phyloP scores from a whole-genome alignment of 805 yeast species.

The Saccharomyces jurei region DNA sequence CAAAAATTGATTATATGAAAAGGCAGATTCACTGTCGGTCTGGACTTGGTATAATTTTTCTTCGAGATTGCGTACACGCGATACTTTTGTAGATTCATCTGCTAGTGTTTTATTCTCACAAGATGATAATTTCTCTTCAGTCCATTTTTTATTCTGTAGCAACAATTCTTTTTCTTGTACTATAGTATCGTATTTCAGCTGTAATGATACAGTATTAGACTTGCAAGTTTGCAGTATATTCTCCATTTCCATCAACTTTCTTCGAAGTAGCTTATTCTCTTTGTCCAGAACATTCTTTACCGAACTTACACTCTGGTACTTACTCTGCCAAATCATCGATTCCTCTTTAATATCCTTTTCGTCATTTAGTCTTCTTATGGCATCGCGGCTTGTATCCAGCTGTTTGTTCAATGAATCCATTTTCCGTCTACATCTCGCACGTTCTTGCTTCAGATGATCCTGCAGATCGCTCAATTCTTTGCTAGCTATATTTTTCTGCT shows the following conservation, averaged over 20 bases:
- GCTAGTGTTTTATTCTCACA: slow-evolving; percentile 6
- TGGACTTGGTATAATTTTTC: not conserved
- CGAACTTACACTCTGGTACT: not conserved
- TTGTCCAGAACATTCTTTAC: not conserved
- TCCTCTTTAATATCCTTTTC: not conserved
- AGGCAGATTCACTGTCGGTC: slow-evolving; percentile 1
- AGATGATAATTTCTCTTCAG: slow-evolving; percentile 8
- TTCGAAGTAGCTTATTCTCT: slow-evolving; percentile 34
- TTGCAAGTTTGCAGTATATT: slow-evolving; percentile 29
- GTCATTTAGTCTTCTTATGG: not conserved
- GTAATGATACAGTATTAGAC: slow-evolving; percentile 23
- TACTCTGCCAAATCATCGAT: not conserved
- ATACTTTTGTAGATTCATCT: not conserved
- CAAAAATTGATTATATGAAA: slow-evolving; percentile 25
- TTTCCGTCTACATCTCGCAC: not conserved
- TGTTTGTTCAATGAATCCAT: not conserved
- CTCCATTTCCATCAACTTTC: slow-evolving; percentile 34
- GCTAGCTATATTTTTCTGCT: slow-evolving; percentile 8
- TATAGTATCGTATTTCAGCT: slow-evolving; percentile 32
- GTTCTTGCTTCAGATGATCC: slow-evolving; percentile 2
- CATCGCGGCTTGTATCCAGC: not conserved
- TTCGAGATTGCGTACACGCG: not conserved
- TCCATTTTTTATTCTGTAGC: slow-evolving; percentile 29
- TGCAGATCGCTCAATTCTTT: slow-evolving; percentile 4
- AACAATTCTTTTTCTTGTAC: slow-evolving; percentile 30